Evolutionary conservation across 352 stramenopile species (phyloP), one percentile per base, ranked within the genome.

Genomic region (Globisporangium abappressorium): DNA sequence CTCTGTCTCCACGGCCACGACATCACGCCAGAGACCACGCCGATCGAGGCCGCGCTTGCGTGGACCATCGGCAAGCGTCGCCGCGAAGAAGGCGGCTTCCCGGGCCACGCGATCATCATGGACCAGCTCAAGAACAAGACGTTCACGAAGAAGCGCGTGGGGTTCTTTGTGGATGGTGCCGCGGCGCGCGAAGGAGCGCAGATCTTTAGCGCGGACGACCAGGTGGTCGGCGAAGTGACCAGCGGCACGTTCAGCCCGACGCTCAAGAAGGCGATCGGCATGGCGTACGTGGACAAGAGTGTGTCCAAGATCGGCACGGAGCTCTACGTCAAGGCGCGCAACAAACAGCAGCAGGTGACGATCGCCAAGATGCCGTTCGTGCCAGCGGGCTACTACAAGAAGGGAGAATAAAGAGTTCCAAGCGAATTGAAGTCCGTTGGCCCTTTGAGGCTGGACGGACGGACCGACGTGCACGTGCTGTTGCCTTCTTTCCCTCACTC

Each of bases 301-400:
- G 57, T 88, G 57, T 71, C 81, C 62, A 99, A 99, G 82, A 73
- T 90, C 57, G 97, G 95, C 67, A 99, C 97, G 54, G 79, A 97
- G 64, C 77, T 99, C 62, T 85, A 90, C 62, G 72, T 99, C 9
- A 98, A 98, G 77, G 97, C 98, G 53, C 93, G 97, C 70, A 93
- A 93, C 73, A 99, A 99, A 79, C 89, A 97, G 80, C 85, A 98
- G 76, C 82, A 85, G 51, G 91, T 96, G 6, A 83, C 91, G 41
- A 87, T 99, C 59, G 94, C 92, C 69, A 98, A 99, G 84, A 99
- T 99, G 97, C 98, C 98, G 38, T 99, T 99, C 78, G 95, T 99
- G 38, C 85, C 95, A 14, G 83, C 92, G 46, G 85, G 92, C 41
- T 99, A 99, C 83, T 99, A 98, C 82, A 93, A 94, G 76, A 91